A percentile compares a stretch with the other conserved stretches of the same genome.
Evolutionary conservation across 495 filamentous ascomycete species (phyloP).

Genomic region (Trichoderma parareesei): DNA sequence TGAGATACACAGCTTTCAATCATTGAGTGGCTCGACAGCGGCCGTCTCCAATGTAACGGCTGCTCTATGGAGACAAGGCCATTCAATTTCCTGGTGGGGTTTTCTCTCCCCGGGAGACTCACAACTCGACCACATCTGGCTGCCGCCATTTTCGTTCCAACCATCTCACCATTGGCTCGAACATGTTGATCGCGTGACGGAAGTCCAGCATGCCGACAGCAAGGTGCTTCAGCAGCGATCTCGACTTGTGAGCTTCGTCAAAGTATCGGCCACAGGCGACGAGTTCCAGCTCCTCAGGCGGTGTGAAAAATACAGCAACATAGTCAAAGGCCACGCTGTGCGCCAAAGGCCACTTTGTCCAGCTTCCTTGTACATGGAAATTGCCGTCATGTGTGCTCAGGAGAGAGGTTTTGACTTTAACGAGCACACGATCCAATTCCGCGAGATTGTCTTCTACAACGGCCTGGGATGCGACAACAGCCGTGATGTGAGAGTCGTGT

Average conservation of each 20-base stretch:
- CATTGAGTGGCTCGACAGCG: slow-evolving; percentile 1
- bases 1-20: slow-evolving; percentile 12
- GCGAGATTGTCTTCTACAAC: slow-evolving; percentile 18
- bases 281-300: slow-evolving; percentile 9
- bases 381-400: slow-evolving; percentile 20
- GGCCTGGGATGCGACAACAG: slow-evolving; percentile 17
- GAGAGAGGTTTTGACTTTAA: slow-evolving; percentile 14
- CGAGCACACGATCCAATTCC: slow-evolving; percentile 13
- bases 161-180: neutral
- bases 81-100: slow-evolving; percentile 15
- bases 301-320: slow-evolving; percentile 9
- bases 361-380: slow-evolving; percentile 32
- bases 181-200: neutral
- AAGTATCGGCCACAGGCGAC: neutral
- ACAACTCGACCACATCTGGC: slow-evolving; percentile 25
- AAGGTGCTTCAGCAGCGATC: neutral
- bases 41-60: slow-evolving; percentile 19
- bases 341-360: slow-evolving; percentile 22
- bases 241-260: slow-evolving; percentile 14
- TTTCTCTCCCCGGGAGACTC: slow-evolving; percentile 15
- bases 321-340: slow-evolving; percentile 22
- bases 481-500: slow-evolving; percentile 13
- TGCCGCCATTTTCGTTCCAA: slow-evolving; percentile 51
- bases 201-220: neutral
- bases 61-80: slow-evolving; percentile 23